Conservation (phyloP, 176 grass and related monocot species). For the Ensete ventricosum region DNA sequence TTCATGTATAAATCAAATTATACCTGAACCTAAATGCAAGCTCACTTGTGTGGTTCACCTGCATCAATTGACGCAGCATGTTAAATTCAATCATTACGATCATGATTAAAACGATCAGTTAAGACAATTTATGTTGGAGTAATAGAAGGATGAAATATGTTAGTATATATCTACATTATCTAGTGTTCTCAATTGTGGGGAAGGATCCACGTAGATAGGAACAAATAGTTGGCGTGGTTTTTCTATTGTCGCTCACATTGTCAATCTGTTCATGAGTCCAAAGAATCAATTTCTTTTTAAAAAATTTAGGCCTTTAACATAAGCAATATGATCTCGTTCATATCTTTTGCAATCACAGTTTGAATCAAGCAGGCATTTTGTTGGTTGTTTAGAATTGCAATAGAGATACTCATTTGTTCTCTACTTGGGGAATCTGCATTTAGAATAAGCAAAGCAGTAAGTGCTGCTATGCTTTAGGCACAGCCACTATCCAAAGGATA, state of each 20-base stretch:
- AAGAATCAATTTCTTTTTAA: too few species aligned
- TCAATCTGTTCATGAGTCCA: too few species aligned
- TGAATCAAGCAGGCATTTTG: too few species aligned
- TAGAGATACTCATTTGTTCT: too few species aligned
- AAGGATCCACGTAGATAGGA: too few species aligned
- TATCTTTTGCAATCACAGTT: neutral
- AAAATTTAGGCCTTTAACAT: neutral
- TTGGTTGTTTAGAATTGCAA: too few species aligned
- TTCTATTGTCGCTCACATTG: too few species aligned
- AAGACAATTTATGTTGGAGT: neutral
- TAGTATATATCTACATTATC: neutral
- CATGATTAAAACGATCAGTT: neutral
- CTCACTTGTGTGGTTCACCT: neutral
- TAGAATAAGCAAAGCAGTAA: neutral
- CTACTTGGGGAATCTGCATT: neutral
- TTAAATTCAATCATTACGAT: neutral
- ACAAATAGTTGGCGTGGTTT: too few species aligned
- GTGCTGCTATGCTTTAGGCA: neutral
- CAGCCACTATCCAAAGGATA: neutral
- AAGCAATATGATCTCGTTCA: neutral
- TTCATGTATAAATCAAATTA: neutral
- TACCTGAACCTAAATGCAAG: neutral
- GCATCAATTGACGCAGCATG: neutral
- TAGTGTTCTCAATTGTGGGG: neutral
- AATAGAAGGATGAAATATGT: neutral